Evolutionary conservation across 1,284 basidiomycete genomes (phyloP).

Genomic region (Butyriboletus appendiculatus): DNA sequence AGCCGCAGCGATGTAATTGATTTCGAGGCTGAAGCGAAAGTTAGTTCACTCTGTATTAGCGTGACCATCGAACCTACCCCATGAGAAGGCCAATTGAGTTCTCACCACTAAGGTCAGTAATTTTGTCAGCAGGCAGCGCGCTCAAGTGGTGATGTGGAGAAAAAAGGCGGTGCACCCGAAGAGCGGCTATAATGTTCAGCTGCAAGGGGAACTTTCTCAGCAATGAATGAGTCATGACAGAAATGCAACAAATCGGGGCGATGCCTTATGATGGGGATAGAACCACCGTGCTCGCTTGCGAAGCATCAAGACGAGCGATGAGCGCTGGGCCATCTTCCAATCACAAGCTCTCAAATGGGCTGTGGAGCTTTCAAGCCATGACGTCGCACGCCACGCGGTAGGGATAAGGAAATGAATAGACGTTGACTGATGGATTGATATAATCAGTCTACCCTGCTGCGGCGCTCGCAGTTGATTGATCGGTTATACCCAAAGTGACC

Average conservation of each 20-base stretch:
- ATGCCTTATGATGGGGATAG: neutral
- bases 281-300: neutral
- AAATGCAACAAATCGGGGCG: neutral
- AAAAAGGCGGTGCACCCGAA: neutral
- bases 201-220: no score
- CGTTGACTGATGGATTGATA: neutral
- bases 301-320: neutral
- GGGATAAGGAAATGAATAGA: neutral
- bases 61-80: constrained; percentile 16
- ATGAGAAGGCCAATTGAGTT: constrained; percentile 27
- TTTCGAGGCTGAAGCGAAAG: constrained; percentile 19
- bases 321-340: neutral
- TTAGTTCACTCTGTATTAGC: neutral
- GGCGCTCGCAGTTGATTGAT: neutral
- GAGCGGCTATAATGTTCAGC: neutral
- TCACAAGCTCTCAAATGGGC: neutral
- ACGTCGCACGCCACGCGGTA: neutral
- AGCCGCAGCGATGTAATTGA: constrained; percentile 29
- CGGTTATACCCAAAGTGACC: no score
- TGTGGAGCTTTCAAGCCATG: neutral
- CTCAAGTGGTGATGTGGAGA: neutral
- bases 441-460: neutral
- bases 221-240: neutral
- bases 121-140: constrained; percentile 16
- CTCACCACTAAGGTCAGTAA: constrained; percentile 16